These are phyloP conservation scores for Hirschfeldia incana DNA, from an alignment of 345 rosid species.

Conservation along the genomic window DNA sequence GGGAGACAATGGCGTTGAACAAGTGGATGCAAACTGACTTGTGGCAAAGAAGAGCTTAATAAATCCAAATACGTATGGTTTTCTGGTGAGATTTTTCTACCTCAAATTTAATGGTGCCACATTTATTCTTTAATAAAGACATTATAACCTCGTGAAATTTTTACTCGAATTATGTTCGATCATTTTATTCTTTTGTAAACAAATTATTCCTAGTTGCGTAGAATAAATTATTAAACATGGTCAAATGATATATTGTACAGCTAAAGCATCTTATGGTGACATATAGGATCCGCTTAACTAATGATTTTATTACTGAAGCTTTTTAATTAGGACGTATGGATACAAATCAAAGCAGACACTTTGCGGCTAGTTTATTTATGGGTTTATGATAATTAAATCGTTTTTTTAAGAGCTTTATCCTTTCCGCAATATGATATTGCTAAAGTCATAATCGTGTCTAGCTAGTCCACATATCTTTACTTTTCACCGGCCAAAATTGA, in stretches of 20 bases:
- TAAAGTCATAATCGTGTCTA: slow-evolving; percentile 16
- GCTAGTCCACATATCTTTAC: slow-evolving; percentile 18
- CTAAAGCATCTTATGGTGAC: slow-evolving; percentile 5
- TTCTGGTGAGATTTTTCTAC: slow-evolving; percentile 19
- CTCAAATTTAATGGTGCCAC: slow-evolving; percentile 10
- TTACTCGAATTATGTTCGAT: neutral
- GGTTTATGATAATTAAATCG: slow-evolving; percentile 2
- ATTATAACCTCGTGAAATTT: neutral
- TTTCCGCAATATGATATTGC: slow-evolving; percentile 12
- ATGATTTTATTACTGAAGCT: neutral
- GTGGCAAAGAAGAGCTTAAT: slow-evolving; percentile 5
- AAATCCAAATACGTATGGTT: slow-evolving; percentile 1
- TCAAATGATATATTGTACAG: neutral
- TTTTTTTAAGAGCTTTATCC: slow-evolving; percentile 12
- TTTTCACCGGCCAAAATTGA: slow-evolving; percentile 36
- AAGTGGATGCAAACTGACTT: slow-evolving; percentile 26
- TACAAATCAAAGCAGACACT: slow-evolving; percentile 23
- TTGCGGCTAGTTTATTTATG: slow-evolving; percentile 32
- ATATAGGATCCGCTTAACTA: neutral
- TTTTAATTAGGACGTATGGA: slow-evolving; percentile 23
- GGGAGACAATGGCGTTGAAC: slow-evolving; percentile 12
- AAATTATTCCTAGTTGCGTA: neutral
- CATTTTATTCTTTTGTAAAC: neutral
- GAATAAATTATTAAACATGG: neutral
- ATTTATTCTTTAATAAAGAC: slow-evolving; percentile 20